Conservation (phyloP, 768 basidiomycete genomes). For the Kwoniella botswanensis region DNA sequence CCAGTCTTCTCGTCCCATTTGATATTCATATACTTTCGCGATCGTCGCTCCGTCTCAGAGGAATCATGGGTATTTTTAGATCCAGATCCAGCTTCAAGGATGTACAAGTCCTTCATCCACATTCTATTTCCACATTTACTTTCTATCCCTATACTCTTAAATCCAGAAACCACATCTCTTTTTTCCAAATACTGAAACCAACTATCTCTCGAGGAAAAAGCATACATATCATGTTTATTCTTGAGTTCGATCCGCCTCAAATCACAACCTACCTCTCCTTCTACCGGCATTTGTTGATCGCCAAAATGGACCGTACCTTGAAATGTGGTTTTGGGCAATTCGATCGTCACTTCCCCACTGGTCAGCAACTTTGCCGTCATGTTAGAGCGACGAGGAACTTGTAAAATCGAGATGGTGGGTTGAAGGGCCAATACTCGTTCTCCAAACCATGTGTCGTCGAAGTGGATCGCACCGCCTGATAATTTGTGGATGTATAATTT, state of each 20-base stretch:
- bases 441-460: too few relatives aligned
- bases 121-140: background rate
- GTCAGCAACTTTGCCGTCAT: too few relatives aligned
- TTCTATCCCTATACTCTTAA: background rate
- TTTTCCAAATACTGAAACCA: background rate
- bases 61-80: background rate
- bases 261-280: background rate
- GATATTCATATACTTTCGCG: background rate
- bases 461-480: too few relatives aligned
- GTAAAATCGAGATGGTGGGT: too few relatives aligned
- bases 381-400: too few relatives aligned
- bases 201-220: background rate
- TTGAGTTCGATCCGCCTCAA: background rate
- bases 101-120: background rate
- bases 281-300: background rate
- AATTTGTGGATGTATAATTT: too few relatives aligned
- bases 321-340: background rate
- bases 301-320: background rate
- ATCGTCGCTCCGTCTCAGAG: background rate
- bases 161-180: background rate
- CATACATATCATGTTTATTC: background rate
- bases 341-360: background rate
- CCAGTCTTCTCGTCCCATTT: background rate
- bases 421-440: too few relatives aligned
- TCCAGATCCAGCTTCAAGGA: background rate